Conservation (phyloP, 129 eudicot species). For the Saussurea involucrata region DNA sequence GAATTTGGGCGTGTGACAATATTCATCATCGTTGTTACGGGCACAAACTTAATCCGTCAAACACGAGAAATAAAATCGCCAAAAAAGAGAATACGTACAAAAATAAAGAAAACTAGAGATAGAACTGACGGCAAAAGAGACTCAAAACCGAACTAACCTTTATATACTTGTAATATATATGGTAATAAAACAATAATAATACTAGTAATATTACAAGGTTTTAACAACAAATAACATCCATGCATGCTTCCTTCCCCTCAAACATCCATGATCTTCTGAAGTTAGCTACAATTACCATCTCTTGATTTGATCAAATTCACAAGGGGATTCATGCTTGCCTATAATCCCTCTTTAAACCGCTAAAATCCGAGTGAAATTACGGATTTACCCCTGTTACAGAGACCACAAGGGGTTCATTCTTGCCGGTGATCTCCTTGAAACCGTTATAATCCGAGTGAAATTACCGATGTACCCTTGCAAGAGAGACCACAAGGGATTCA, state of each 20-base stretch:
- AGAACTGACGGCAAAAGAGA: background rate
- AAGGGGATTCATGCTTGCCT: background rate
- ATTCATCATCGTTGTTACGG: background rate
- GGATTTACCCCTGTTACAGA: background rate
- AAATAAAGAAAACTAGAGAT: background rate
- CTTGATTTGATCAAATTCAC: constrained; percentile 7
- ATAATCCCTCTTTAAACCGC: background rate
- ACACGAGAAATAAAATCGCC: background rate
- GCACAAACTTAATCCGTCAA: background rate
- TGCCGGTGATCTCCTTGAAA: background rate
- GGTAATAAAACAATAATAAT: background rate
- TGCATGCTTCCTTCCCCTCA: constrained; percentile 27
- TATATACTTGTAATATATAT: constrained; percentile 31
- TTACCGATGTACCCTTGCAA: constrained; percentile 15
- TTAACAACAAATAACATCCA: constrained; percentile 18
- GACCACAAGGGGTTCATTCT: background rate
- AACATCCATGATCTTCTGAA: constrained; percentile 27
- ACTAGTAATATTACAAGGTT: constrained; percentile 19
- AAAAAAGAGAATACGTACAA: background rate
- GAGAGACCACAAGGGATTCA: background rate
- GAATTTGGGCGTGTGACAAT: background rate
- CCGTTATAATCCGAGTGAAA: background rate
- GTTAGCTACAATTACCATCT: constrained; percentile 21
- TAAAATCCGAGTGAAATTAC: background rate
- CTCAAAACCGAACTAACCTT: constrained; percentile 19